phyloP scores from a whole-genome alignment of 352 stramenopile genomes.

The Phytophthora citricola region DNA sequence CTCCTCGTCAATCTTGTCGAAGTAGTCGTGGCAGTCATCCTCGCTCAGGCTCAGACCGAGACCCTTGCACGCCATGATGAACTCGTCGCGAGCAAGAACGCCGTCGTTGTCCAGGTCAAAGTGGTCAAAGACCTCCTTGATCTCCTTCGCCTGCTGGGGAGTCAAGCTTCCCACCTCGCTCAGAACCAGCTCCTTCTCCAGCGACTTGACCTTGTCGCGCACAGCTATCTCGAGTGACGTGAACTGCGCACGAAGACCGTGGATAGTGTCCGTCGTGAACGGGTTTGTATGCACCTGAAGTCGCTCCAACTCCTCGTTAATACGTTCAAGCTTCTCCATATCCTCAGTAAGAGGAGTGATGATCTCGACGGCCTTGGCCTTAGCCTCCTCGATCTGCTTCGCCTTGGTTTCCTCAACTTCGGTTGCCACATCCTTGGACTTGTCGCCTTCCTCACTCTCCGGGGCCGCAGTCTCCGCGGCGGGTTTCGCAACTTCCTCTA shows the following conservation, averaged over 20 bases:
- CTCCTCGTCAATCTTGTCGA: slow-evolving; percentile 86
- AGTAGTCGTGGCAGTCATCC: slow-evolving; percentile 89
- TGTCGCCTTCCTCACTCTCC: slow-evolving; percentile 42
- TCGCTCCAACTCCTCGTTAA: slow-evolving; percentile 82
- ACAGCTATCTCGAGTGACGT: slow-evolving; percentile 81
- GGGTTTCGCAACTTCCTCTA: slow-evolving; percentile 20
- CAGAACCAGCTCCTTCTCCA: slow-evolving; percentile 90
- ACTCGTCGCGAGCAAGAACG: slow-evolving; percentile 87
- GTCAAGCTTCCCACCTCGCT: slow-evolving; percentile 87
- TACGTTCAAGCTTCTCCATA: slow-evolving; percentile 86
- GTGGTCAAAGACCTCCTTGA: slow-evolving; percentile 91
- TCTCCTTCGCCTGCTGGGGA: slow-evolving; percentile 84
- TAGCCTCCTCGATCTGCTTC: slow-evolving; percentile 32
- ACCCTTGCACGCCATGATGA: slow-evolving; percentile 92
- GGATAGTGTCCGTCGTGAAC: slow-evolving; percentile 92
- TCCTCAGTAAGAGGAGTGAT: slow-evolving; percentile 65
- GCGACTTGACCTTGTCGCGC: slow-evolving; percentile 86
- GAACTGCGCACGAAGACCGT: slow-evolving; percentile 85
- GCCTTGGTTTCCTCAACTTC: slow-evolving; percentile 26
- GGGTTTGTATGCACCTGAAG: slow-evolving; percentile 91
- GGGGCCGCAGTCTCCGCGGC: slow-evolving; percentile 20
- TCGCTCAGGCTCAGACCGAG: slow-evolving; percentile 88
- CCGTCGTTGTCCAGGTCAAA: slow-evolving; percentile 91
- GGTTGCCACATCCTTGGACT: slow-evolving; percentile 21
- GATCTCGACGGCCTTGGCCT: slow-evolving; percentile 39